A percentile compares a stretch with the other conserved stretches of the same genome.
Conservation (phyloP, 2,329 filamentous ascomycete genomes). For the Pseudogymnoascus sp. region DNA sequence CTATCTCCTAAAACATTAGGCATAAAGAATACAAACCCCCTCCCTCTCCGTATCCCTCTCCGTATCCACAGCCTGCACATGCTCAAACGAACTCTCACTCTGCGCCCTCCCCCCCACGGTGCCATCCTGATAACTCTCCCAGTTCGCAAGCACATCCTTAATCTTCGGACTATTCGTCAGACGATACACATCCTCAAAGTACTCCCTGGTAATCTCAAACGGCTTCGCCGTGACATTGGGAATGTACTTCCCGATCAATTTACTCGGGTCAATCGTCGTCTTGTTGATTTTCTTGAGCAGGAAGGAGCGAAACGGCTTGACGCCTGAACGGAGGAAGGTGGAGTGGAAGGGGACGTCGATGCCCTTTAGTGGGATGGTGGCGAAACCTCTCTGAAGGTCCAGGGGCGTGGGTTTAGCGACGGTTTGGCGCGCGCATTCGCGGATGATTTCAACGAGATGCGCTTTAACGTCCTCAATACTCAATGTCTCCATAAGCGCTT, state of each 20-base stretch:
- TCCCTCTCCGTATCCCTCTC: no score
- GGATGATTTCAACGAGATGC: constrained; percentile 85
- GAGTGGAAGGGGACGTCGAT: constrained; percentile 99
- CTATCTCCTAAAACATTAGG: no score
- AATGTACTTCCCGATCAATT: constrained; percentile 97
- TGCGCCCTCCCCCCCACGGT: background rate
- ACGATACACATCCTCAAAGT: constrained; percentile 97
- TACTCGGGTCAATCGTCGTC: constrained; percentile 94
- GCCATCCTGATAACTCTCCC: constrained; percentile 29
- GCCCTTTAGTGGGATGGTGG: constrained; percentile 90
- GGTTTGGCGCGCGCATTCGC: constrained; percentile 77
- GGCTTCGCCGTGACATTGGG: constrained; percentile 96
- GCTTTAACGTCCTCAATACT: constrained; percentile 85
- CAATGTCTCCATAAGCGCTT: constrained; percentile 78
- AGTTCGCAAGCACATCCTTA: constrained; percentile 28
- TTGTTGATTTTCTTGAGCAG: constrained; percentile 99
- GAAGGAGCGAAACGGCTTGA: constrained; percentile 98
- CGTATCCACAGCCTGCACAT: background rate
- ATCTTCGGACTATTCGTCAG: constrained; percentile 60
- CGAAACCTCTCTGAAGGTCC: constrained; percentile 87
- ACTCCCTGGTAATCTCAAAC: constrained; percentile 94
- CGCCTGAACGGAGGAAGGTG: constrained; percentile 92
- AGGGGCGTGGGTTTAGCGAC: constrained; percentile 81
- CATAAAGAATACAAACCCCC: no score
- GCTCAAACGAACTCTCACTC: constrained; percentile 6